phyloP scores from a whole-genome alignment of 2,329 filamentous ascomycete genomes.

The Graphilbum fragrans region DNA sequence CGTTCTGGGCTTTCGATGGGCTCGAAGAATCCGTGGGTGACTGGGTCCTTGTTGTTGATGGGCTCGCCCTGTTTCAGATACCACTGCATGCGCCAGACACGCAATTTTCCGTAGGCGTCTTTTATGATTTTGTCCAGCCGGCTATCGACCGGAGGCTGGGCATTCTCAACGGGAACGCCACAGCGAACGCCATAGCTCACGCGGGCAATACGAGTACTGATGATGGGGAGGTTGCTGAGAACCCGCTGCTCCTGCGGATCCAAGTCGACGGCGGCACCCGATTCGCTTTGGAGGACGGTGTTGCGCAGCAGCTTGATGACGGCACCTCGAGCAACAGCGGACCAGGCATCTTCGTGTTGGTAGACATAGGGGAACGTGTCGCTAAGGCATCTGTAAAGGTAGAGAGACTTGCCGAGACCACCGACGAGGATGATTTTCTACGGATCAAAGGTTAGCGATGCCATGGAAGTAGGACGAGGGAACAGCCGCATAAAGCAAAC shows the following conservation, averaged over 20 bases:
- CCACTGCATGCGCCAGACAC: constrained; percentile 9
- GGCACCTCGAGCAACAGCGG: constrained; percentile 37
- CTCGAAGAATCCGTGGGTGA: constrained; percentile 7
- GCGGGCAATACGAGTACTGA: constrained; percentile 5
- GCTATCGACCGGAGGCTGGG: not conserved
- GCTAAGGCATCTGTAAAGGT: constrained; percentile 26
- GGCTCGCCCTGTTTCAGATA: constrained; percentile 5
- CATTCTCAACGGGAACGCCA: constrained; percentile 2
- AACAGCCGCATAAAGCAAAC: not conserved
- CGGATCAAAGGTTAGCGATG: not conserved
- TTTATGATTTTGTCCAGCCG: not conserved
- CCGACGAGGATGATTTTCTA: constrained; percentile 34
- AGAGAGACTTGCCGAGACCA: constrained; percentile 33
- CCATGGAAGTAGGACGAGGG: not conserved
- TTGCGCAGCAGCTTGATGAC: constrained; percentile 26
- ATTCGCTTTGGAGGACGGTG: not conserved
- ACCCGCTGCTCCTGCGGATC: not conserved
- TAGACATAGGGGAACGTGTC: constrained; percentile 26
- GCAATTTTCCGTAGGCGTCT: constrained; percentile 1
- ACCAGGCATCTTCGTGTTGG: constrained; percentile 36
- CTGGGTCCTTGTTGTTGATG: constrained; percentile 8
- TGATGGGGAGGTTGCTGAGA: constrained; percentile 1
- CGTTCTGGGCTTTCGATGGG: not conserved
- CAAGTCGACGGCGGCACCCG: not conserved
- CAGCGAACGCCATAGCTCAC: constrained; percentile 6